Evolutionary conservation across 768 basidiomycete species (phyloP).

Genomic region (Rhizopogon vinicolor): DNA sequence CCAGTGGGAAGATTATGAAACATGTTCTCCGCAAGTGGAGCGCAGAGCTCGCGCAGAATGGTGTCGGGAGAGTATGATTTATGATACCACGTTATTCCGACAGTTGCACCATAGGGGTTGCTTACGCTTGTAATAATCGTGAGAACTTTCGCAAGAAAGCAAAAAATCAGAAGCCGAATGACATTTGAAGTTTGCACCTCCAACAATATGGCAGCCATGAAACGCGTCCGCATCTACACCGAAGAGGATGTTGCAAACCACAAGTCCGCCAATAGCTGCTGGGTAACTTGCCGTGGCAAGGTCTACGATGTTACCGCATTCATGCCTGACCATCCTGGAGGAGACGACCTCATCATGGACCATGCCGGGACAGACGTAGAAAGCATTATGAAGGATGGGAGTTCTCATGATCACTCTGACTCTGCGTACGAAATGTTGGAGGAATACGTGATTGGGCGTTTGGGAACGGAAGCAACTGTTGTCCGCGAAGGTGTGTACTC

Average conservation of each 20-base stretch:
- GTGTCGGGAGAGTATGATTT: slow-evolving; percentile 30
- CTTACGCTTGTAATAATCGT: not conserved
- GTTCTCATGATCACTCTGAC: slow-evolving; percentile 86
- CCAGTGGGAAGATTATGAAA: slow-evolving; percentile 86
- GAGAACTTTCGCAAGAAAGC: slow-evolving; percentile 6
- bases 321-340: slow-evolving; percentile 87
- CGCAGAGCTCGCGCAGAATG: slow-evolving; percentile 42
- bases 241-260: slow-evolving; percentile 70
- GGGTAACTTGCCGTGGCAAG: slow-evolving; percentile 75
- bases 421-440: slow-evolving; percentile 90
- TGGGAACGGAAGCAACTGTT: slow-evolving; percentile 70
- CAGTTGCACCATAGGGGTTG: not conserved
- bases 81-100: not conserved
- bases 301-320: slow-evolving; percentile 91
- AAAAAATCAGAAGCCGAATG: slow-evolving; percentile 8
- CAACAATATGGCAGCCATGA: slow-evolving; percentile 46
- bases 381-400: slow-evolving; percentile 71
- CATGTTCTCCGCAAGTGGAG: slow-evolving; percentile 72
- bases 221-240: slow-evolving; percentile 70
- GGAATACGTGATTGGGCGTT: slow-evolving; percentile 79
- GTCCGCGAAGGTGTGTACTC: slow-evolving; percentile 69
- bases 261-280: slow-evolving; percentile 59
- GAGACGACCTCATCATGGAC: slow-evolving; percentile 83
- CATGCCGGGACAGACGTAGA: slow-evolving; percentile 85
- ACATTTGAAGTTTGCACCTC: not conserved